Conservation (phyloP, 2,329 filamentous ascomycete genomes). For the Penicillium janthinellum region DNA sequence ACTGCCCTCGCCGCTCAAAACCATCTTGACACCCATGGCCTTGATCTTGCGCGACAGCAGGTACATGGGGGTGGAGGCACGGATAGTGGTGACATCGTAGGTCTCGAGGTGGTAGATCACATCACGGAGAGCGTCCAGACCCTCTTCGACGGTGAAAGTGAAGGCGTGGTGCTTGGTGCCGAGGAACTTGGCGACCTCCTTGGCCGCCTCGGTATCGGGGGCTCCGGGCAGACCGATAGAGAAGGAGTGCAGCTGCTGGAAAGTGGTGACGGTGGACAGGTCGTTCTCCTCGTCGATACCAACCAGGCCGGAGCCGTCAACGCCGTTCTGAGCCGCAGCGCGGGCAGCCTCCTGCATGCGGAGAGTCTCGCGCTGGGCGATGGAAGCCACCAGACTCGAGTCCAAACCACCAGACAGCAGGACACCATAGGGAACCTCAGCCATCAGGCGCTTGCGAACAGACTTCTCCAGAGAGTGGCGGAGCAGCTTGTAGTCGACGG, state of each 20-base stretch:
- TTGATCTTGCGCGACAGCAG: slow-evolving; percentile 98
- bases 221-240: slow-evolving; percentile 94
- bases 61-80: slow-evolving; percentile 98
- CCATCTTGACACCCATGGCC: slow-evolving; percentile 99
- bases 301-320: slow-evolving; percentile 65
- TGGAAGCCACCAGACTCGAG: slow-evolving; percentile 91
- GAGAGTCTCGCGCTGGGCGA: slow-evolving; percentile 89
- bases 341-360: slow-evolving; percentile 67
- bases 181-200: slow-evolving; percentile 93
- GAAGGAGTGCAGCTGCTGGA: slow-evolving; percentile 97
- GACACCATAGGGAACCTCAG: slow-evolving; percentile 96
- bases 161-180: slow-evolving; percentile 98
- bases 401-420: slow-evolving; percentile 93
- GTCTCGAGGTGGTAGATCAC: slow-evolving; percentile 98
- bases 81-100: slow-evolving; percentile 97
- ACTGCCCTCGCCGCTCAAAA: slow-evolving; percentile 91
- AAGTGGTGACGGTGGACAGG: slow-evolving; percentile 83
- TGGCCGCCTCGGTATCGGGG: slow-evolving; percentile 86
- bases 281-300: slow-evolving; percentile 93
- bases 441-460: slow-evolving; percentile 96
- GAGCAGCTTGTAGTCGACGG: slow-evolving; percentile 80
- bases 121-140: slow-evolving; percentile 92
- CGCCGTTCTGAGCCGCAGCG: slow-evolving; percentile 47
- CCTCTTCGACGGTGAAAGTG: slow-evolving; percentile 97
- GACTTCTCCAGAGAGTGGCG: slow-evolving; percentile 83